phyloP scores from a whole-genome alignment of 768 basidiomycete species.

The Phylloporus sp. region DNA sequence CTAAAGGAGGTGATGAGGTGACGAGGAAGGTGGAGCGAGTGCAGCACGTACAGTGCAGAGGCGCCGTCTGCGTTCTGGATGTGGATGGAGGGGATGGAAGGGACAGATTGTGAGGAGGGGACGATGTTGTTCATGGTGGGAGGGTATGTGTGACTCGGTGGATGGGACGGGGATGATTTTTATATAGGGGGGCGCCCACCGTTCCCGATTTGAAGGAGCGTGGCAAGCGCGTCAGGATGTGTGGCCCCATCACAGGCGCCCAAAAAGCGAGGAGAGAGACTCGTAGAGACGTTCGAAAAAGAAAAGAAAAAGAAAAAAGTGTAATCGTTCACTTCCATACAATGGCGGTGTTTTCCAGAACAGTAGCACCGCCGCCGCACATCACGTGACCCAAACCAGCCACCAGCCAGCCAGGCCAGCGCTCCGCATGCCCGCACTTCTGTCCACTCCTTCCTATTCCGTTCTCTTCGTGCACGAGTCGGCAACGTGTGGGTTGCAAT shows the following conservation, averaged over 20 bases:
- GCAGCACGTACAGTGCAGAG: conserved; percentile 14
- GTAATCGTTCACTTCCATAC: not conserved
- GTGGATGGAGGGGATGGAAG: conserved; percentile 19
- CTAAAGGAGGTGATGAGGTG: conserved; percentile 13
- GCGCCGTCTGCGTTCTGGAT: conserved; percentile 10
- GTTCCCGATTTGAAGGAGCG: conserved; percentile 7
- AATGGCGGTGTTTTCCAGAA: conserved; percentile 21
- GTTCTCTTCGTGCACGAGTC: conserved; percentile 3
- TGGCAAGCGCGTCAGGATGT: conserved; percentile 14
- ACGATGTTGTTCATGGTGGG: conserved; percentile 12
- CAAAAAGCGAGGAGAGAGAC: conserved; percentile 10
- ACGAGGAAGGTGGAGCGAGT: conserved; percentile 4
- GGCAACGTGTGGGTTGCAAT: conserved; percentile 19
- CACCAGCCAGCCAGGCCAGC: not conserved
- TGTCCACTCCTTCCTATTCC: not conserved
- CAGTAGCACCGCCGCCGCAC: conserved; percentile 8
- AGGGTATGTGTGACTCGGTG: conserved; percentile 10
- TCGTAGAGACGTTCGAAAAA: conserved; percentile 1
- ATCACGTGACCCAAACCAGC: conserved; percentile 15
- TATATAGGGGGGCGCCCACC: conserved; percentile 17
- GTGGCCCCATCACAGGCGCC: not conserved
- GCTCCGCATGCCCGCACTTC: conserved; percentile 9
- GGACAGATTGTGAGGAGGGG: not conserved
- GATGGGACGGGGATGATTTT: not conserved
- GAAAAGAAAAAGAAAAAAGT: not conserved